Evolutionary conservation across 2,329 filamentous ascomycete genomes (phyloP), one percentile per base, ranked within the genome.

Genomic region (Colletotrichum sp.): DNA sequence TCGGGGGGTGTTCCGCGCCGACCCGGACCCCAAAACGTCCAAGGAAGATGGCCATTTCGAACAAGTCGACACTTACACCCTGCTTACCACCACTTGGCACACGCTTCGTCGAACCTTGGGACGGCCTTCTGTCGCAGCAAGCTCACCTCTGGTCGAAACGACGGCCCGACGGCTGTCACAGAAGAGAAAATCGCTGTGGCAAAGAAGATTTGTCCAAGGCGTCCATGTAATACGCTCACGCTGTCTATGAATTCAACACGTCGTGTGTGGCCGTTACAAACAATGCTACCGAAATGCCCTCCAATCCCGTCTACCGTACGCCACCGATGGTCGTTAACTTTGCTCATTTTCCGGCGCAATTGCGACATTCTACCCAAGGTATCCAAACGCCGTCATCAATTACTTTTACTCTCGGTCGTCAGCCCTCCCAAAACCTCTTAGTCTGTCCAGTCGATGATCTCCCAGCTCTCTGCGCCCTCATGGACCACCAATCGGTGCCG

Each of bases 401-500:
- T 57, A 33, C 43, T 67, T 74, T 74, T 63, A 6, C 21, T 51
- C 51, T 18, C 36, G 51, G 38, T 47, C 12, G n/a, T 18, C 66
- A 29, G 36, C 33, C 36, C 15, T 33, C 21, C 51, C 61, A 33
- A 34, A 33, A 33, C 34, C 27, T 78, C 77, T 77, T 76, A 74
- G 62, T 85, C 83, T 62, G 82, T 81, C 92, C 92, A 94, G 54
- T 89, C 85, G 51, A 84, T 83, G 76, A 95, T 88, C 65, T 89
- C 86, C 92, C 94, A 97, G 58, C 84, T 87, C 76, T 87, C 82
- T 47, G 89, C 90, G 21, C 89, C 90, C 79, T 96, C 92, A 29
- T 88, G 86, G 75, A 98, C 89, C 43, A 90, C 89, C 79, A 98
- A 85, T 71, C 90, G 90, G 78, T 92, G 88, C 76, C 93, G 91